Conservation (phyloP, 208 protist species). For the Acanthamoeba sp. region DNA sequence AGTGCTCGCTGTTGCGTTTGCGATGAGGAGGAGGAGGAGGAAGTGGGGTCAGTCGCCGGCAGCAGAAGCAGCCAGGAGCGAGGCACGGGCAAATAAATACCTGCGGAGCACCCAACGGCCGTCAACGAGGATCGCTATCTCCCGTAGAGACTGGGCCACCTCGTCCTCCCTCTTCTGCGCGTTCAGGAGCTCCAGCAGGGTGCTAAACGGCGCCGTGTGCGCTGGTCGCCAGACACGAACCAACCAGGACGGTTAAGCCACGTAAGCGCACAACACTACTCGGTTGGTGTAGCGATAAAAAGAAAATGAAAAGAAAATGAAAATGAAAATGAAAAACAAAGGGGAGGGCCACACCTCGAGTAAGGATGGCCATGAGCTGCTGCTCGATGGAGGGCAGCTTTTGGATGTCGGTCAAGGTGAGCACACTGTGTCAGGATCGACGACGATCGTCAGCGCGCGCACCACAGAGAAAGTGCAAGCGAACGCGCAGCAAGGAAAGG, state of each 20-base stretch:
- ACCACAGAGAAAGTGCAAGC: too few relatives aligned
- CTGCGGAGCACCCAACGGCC: slow-evolving; percentile 47
- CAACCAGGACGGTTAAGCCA: too few relatives aligned
- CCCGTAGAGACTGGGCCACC: neutral
- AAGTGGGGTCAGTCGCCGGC: too few relatives aligned
- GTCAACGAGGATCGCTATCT: slow-evolving; percentile 42
- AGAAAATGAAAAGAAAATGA: too few relatives aligned
- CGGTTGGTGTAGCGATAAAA: too few relatives aligned
- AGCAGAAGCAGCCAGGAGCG: neutral
- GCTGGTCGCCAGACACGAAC: neutral
- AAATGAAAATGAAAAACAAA: too few relatives aligned
- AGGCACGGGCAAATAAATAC: neutral
- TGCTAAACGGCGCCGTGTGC: slow-evolving; percentile 3
- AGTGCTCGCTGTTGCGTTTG: neutral
- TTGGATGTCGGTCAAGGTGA: slow-evolving; percentile 58
- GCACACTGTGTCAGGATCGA: neutral
- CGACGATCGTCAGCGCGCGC: neutral
- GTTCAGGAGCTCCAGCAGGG: slow-evolving; percentile 10
- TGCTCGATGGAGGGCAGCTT: slow-evolving; percentile 32
- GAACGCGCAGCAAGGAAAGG: neutral
- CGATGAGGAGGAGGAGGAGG: too few relatives aligned
- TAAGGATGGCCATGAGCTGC: slow-evolving; percentile 1
- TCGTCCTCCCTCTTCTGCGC: slow-evolving; percentile 27
- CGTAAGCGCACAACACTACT: too few relatives aligned
- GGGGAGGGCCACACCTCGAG: neutral